Evolutionary conservation across 2,329 filamentous ascomycete species (phyloP), one percentile per base, ranked within the genome.

Genomic region (Fusarium nisikadoi): DNA sequence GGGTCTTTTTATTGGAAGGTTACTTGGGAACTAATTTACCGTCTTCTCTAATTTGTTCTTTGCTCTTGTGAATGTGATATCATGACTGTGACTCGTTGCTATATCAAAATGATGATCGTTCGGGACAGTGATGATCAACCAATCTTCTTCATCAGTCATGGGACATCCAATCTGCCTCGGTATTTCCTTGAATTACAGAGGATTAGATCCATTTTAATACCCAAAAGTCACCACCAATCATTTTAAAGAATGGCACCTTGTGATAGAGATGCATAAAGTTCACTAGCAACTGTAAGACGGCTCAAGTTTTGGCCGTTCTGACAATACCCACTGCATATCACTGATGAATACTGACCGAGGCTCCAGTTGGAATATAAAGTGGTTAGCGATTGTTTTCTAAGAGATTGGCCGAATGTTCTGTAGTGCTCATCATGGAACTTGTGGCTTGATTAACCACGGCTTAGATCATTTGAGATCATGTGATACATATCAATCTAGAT

Each of bases 251-350:
- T 10, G 11, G 8, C 3, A 19, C 20, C 31, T 12, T n/a, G 45
- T 47, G 20, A n/a, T 8, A 53, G 17, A 9, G 11, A 9, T 41
- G 1, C 20, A 17, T 11, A 4, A 6, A 29, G 13, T 33, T 27
- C 3, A 13, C 13, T 52, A 36, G 33, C 8, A 17, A 23, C 29
- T 46, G 29, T 47, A 23, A 65, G n/a, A 43, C 62, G 62, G 62
- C 14, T 31, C 6, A 64, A 49, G 31, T 16, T 65, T 45, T 29
- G 31, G 33, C 62, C 62, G 62, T 9, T 50, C 49, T 65, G 25
- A 49, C 58, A 23, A 11, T 16, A 16, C 10, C 12, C 7, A 16
- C 11, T 29, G 13, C 6, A 27, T 29, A 20, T 50, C 29, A 14
- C 8, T 8, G 6, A 23, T 23, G 2, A 19, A 4, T 33, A 10